Base-by-base conservation (phyloP, 495 filamentous ascomycete species). In the Xylaria longipes region DNA sequence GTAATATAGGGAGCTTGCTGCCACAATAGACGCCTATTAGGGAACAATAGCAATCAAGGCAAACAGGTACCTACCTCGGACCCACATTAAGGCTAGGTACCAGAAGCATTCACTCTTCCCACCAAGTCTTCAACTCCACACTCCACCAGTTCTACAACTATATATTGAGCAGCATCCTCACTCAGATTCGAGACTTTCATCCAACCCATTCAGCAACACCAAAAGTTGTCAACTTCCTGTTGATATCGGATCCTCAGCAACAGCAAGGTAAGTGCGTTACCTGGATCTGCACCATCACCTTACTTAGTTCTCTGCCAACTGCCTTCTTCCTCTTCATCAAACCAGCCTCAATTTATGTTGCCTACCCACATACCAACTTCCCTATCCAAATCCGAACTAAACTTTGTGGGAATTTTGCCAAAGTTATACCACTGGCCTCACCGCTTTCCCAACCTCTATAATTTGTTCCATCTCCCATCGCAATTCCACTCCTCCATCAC, bases 231-330 rank as follows among this genome's bases (percentile, higher is more conserved):
- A 66, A 46, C 45, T 22, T 37, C 41, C 17, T 35, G 6, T 35
- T 50, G 35, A 50, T 22, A 45, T 50, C 5, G 11, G 14, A 35
- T 45, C 35, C 35, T 56, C 33, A 56, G 14, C 20, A 56, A 6
- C 20, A 50, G n/a, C 48, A 68, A 68, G 48, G 65, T 68, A n/a
- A 52, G 65, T 57, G 0, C 6, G 9, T 57, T 41, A 1, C 6
- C 14, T 37, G 4, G 7, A 33, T 31, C 35, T 57, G 48, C 46
- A 4, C 22, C 7, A 35, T 25, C 37, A 20, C 56, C 15, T 39
- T 2, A 11, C 6, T 29, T 31, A 11, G 20, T 8, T 20, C 9
- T 14, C 14, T 57, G 11, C 12, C 48, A 68, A 7, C 27, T 22
- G 7, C 48, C 5, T n/a, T 67, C 33, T 41, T 67, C n/a, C 17